Evolutionary conservation across 495 filamentous ascomycete species (phyloP), one percentile per base, ranked within the genome.

Genomic region (Thermochaetoides thermophila): DNA sequence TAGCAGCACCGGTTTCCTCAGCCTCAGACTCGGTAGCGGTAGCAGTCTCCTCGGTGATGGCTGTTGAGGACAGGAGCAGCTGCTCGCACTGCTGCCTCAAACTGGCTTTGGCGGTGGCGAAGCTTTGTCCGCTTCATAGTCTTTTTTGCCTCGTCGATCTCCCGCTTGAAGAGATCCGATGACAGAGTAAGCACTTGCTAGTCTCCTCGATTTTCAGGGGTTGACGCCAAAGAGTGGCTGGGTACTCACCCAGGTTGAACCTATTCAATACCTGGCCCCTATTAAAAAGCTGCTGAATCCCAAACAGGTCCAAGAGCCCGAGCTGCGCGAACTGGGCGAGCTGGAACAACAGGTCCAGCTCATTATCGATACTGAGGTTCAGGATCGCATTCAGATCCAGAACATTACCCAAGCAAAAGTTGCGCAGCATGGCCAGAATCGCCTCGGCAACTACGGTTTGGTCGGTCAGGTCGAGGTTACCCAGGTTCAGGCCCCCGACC

Each of bases 381-480:
- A 39, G 19, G 23, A 63, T 44, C 29, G 35, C 47, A 33, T 49
- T 43, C 15, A 44, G 22, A 39, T 55, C 28, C 34, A 59, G 50
- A 26, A 50, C 47, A 37, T 57, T 43, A 37, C 42, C 46, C 31
- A 61, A 38, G 15, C 56, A 59, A 8, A 61, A 40, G 17, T 60
- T 25, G 7, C 23, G 29, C 23, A 61, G 46, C 42, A 61, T 38
- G 10, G 51, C 44, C 27, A 48, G 34, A 17, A 52, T 52, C 6
- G 51, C 55, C 32, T 55, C 50, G 19, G 41, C 42, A 5, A 52
- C 21, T 8, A 38, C 43, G 14, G 41, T 44, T 19, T 55, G 46
- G 40, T 62, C 65, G 29, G 39, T 53, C 13, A 68, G 45, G 29
- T 66, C 62, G 31, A 70, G 45, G 11, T 54, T 50, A 24, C 52